Percentiles rank a stretch among this genome's conserved stretches.
Conservation (phyloP, 768 basidiomycete genomes). For the Macrocybe gigantea region DNA sequence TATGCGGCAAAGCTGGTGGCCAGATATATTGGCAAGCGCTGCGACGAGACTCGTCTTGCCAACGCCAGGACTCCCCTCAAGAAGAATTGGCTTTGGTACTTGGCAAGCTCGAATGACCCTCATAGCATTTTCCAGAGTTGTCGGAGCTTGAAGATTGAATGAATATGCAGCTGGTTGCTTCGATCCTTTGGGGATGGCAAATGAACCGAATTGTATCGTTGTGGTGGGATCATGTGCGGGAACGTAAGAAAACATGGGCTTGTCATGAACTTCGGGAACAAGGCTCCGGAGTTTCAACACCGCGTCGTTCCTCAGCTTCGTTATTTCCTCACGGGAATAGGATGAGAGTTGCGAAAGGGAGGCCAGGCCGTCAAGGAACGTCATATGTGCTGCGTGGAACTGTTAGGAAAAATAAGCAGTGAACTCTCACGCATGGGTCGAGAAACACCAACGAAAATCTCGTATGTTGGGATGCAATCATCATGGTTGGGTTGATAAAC, state of each 20-base stretch:
- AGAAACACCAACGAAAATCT: slow-evolving; percentile 61
- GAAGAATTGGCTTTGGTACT: slow-evolving; percentile 81
- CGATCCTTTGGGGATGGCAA: slow-evolving; percentile 62
- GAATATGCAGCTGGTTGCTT: slow-evolving; percentile 22
- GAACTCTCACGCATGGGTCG: background rate
- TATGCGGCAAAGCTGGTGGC: slow-evolving; percentile 82
- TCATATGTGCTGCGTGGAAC: slow-evolving; percentile 94
- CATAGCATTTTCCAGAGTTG: slow-evolving; percentile 81
- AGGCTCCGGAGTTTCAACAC: slow-evolving; percentile 46
- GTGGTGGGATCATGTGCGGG: slow-evolving; percentile 26
- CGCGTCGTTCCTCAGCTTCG: slow-evolving; percentile 58
- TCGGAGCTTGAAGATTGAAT: slow-evolving; percentile 87
- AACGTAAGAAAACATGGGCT: slow-evolving; percentile 17
- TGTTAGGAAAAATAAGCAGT: slow-evolving; percentile 23
- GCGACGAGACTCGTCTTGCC: slow-evolving; percentile 93
- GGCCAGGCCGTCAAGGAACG: slow-evolving; percentile 82
- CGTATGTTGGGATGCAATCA: slow-evolving; percentile 30
- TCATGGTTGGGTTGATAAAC: slow-evolving; percentile 27
- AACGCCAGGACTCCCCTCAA: slow-evolving; percentile 97
- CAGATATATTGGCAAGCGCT: slow-evolving; percentile 77
- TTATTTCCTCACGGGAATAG: slow-evolving; percentile 54
- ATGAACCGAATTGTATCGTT: slow-evolving; percentile 63
- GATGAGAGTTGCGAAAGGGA: slow-evolving; percentile 69
- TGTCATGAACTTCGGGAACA: slow-evolving; percentile 36
- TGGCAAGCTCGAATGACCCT: slow-evolving; percentile 89